These are phyloP conservation scores for Teratosphaeria viscida DNA, from an alignment of 2,329 filamentous ascomycete genomes.

Conservation along the genomic window DNA sequence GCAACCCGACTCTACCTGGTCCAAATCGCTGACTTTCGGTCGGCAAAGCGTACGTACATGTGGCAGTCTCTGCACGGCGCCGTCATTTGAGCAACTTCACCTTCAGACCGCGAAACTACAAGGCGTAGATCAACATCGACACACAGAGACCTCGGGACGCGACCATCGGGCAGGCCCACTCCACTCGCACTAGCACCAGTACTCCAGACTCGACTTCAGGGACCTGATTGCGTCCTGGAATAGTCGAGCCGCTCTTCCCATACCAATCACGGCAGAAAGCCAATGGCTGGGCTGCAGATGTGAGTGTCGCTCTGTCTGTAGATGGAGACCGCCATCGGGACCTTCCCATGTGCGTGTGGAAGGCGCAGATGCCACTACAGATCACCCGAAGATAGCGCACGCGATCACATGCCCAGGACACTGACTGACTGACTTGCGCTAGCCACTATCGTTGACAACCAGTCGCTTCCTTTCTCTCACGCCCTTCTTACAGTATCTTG, in stretches of 20 bases:
- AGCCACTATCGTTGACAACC: neutral
- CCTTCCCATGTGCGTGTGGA: neutral
- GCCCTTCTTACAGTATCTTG: neutral
- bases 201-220: neutral
- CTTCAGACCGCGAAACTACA: neutral
- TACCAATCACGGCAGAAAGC: neutral
- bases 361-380: neutral
- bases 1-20: neutral
- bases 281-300: neutral
- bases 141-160: too few relatives aligned
- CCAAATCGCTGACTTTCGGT: neutral
- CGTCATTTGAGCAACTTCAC: neutral
- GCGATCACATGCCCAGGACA: neutral
- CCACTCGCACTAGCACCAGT: neutral
- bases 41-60: neutral
- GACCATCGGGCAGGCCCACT: neutral
- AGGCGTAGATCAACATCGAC: too few relatives aligned
- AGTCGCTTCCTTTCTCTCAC: neutral
- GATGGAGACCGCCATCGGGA: neutral
- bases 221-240: neutral
- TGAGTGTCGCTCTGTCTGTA: neutral
- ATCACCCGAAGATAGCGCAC: neutral
- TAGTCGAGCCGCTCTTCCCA: neutral
- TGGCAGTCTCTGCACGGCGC: neutral
- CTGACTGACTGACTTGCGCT: neutral